phyloP scores from a whole-genome alignment of 768 basidiomycete genomes.

The Tulasnella sp. region DNA sequence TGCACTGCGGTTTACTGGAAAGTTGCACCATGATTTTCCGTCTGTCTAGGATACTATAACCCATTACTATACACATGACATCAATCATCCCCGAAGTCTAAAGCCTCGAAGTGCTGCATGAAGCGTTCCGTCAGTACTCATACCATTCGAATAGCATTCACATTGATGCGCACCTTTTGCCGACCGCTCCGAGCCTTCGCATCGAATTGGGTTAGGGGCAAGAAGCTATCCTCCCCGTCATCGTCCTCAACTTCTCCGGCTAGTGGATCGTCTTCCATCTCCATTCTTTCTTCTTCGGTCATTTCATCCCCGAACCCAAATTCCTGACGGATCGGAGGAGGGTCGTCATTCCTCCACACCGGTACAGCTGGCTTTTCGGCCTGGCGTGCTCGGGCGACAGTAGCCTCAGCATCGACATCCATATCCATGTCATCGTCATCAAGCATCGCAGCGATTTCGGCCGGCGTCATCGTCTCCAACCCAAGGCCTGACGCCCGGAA shows the following conservation, averaged over 20 bases:
- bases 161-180: not conserved
- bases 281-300: constrained; percentile 2
- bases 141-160: not conserved
- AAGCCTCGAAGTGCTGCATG: not conserved
- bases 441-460: constrained; percentile 49
- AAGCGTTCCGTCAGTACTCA: not conserved
- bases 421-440: constrained; percentile 50
- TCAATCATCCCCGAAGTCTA: constrained; percentile 8
- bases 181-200: not conserved
- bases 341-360: not conserved
- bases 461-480: constrained; percentile 50
- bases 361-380: not conserved
- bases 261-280: not conserved
- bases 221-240: not conserved
- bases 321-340: not conserved
- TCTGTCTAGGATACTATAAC: not conserved
- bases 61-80: not conserved
- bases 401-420: constrained; percentile 4
- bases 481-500: constrained; percentile 50
- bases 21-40: constrained; percentile 14
- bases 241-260: not conserved
- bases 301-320: not conserved
- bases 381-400: not conserved
- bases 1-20: constrained; percentile 65
- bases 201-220: constrained; percentile 2